These are phyloP conservation scores for Volvox reticuliferus DNA, from an alignment of 139 green algal species.

Conservation along the genomic window DNA sequence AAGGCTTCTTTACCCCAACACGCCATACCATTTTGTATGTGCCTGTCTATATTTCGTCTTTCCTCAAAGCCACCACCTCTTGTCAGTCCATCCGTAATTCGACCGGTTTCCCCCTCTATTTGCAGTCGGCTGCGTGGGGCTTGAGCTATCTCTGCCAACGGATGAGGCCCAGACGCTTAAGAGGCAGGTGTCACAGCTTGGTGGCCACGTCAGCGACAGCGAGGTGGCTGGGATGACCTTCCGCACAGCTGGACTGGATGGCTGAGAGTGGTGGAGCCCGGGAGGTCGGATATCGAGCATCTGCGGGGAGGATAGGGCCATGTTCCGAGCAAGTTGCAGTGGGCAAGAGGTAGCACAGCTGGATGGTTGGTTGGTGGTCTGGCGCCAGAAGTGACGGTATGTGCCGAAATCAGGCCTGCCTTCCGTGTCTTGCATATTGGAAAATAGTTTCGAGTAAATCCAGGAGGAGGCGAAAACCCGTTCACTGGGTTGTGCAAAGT, in stretches of 20 bases:
- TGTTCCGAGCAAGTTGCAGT: too few species aligned
- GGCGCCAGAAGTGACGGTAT: too few species aligned
- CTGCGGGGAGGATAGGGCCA: too few species aligned
- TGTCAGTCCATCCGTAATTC: background rate
- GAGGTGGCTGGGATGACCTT: conserved; percentile 21
- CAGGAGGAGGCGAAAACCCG: too few species aligned
- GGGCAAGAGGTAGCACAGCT: too few species aligned
- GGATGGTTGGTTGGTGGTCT: too few species aligned
- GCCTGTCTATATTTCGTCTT: background rate
- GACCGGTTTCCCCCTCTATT: background rate
- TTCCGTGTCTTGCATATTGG: too few species aligned
- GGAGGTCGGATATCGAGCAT: too few species aligned
- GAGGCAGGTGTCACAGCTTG: background rate
- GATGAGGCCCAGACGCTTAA: background rate
- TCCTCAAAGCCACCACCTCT: background rate
- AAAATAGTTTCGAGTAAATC: too few species aligned
- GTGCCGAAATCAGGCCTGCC: too few species aligned
- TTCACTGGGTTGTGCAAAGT: too few species aligned
- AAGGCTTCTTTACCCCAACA: too few species aligned
- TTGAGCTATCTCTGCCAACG: conserved; percentile 26
- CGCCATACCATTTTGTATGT: background rate
- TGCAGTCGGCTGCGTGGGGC: conserved; percentile 15
- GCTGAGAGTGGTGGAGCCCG: background rate
- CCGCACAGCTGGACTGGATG: conserved; percentile 34
- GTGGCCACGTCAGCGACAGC: conserved; percentile 4